Base-by-base conservation (phyloP, 2,329 filamentous ascomycete genomes). In the Trichophaea hybrida region DNA sequence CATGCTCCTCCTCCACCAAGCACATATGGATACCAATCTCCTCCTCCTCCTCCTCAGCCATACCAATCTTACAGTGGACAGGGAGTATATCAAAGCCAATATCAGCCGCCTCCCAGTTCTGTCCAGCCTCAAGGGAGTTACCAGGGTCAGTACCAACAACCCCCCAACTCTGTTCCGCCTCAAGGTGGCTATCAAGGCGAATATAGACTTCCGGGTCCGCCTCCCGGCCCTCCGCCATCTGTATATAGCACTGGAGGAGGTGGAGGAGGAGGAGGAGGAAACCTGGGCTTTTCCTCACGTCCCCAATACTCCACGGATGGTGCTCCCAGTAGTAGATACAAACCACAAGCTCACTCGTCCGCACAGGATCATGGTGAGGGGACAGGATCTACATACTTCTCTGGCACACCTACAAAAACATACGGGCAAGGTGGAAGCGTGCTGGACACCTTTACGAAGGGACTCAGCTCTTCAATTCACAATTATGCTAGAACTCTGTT, bases 401-500 rank as follows among this genome's bases (percentile, higher is more conserved):
- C 4, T 48, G 24, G 32, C 4, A 35, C 38, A n/a, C 31, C 7
- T 56, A 57, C 38, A 48, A 54, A 40, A 1, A 13, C 40, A 51
- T 13, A 31, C 8, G 24, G 34, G 6, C 8, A 44, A 13, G 40
- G 46, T 43, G 55, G 17, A n/a, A 17, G 40, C 35, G 55, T 53
- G 1, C 55, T 65, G 7, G 57, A 58, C 24, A 61, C 59, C 12
- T 61, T 65, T 50, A 57, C 64, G 6, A 57, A 58, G 2, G 60
- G 54, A 1, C 37, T 66, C 17, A 65, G 59, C 15, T 55, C 55
- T 31, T 53, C 62, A 15, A 17, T 66, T 5, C 65, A 66, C 52
- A 44, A 43, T 5, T 65, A 61, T 58, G 65, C 65, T 7, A 50
- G 65, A 34, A 64, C 55, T 13, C 53, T 66, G 1, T 66, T 66